Evolutionary conservation across 441 rosid species (phyloP).

Genomic region (Gossypium lobatum): DNA sequence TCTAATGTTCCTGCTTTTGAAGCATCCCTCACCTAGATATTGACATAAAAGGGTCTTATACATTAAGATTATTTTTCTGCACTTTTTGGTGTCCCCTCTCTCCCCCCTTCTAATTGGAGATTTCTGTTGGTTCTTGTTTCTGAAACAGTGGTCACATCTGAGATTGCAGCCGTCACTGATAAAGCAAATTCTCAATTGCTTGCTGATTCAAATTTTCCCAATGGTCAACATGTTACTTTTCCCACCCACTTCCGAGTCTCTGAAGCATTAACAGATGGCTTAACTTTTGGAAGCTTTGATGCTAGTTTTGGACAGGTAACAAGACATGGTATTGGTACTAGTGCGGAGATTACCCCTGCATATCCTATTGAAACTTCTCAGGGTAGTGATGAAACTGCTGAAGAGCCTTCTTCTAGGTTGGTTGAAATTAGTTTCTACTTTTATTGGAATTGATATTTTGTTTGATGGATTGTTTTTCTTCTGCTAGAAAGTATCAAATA

Average conservation of each 20-base stretch:
- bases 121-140: slow-evolving; percentile 14
- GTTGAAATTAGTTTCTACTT: slow-evolving; percentile 20
- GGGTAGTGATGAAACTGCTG: slow-evolving; percentile 31
- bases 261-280: slow-evolving; percentile 58
- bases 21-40: background rate
- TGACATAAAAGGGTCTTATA: background rate
- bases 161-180: slow-evolving; percentile 24
- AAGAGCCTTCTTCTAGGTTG: slow-evolving; percentile 54
- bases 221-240: slow-evolving; percentile 63
- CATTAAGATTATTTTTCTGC: background rate
- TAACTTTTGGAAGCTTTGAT: slow-evolving; percentile 86
- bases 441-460: background rate
- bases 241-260: slow-evolving; percentile 71
- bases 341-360: slow-evolving; percentile 29
- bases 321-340: slow-evolving; percentile 21
- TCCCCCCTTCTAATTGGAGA: background rate
- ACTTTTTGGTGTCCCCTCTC: slow-evolving; percentile 2
- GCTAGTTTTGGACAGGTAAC: slow-evolving; percentile 31
- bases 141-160: slow-evolving; percentile 29
- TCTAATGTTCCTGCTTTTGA: background rate
- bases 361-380: slow-evolving; percentile 31
- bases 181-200: slow-evolving; percentile 29
- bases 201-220: slow-evolving; percentile 30
- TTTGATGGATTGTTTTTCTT: background rate
- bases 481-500: background rate